Base-by-base conservation (phyloP, 2,329 filamentous ascomycete species). In the Colletotrichum tropicale region DNA sequence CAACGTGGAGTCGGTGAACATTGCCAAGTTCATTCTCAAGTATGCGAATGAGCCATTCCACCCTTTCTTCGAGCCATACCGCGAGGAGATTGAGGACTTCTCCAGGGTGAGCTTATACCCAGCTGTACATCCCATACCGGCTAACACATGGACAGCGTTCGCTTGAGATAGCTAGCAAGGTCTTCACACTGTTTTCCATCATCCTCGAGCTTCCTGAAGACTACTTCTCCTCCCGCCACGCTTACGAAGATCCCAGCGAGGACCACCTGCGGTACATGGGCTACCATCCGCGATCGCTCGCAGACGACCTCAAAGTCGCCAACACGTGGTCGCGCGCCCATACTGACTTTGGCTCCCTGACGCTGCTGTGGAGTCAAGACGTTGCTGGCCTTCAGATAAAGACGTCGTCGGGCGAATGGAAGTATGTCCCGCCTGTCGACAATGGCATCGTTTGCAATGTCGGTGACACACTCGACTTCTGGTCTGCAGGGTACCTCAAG, bases 261-360 rank as follows among this genome's bases (percentile, higher is more conserved):
- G 87, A 89, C 74, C 89, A 91, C 77, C 84, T 91, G 15, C 87
- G 90, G 9, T 91, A 90, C 80, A 91, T 91, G 89, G 84, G 87
- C 64, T 91, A 91, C 77, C 84, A 86, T 32, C 83, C 86, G 0
- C 86, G 89, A 9, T 82, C 83, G 0, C 78, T 83, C 18, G 84
- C 85, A 8, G 85, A 87, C 28, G 88, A 86, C 80, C 76, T 71
- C n/a, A 74, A 66, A 34, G 77, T 80, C 18, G 72, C 78, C 26
- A 79, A 81, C 43, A 81, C 75, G 3, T 82, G 80, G 80, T 78
- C 79, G 2, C 77, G 80, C 8, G 81, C 80, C 0, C 89, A 91
- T 78, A 90, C 89, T 1, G 89, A 91, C 77, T 84, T 90, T 15
- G 89, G 89, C 1, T 87, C 85, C 0, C 81, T 91, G 8, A 91